Evolutionary conservation across 176 grass and related monocot genomes (phyloP).

Genomic region (Lolium multiflorum): DNA sequence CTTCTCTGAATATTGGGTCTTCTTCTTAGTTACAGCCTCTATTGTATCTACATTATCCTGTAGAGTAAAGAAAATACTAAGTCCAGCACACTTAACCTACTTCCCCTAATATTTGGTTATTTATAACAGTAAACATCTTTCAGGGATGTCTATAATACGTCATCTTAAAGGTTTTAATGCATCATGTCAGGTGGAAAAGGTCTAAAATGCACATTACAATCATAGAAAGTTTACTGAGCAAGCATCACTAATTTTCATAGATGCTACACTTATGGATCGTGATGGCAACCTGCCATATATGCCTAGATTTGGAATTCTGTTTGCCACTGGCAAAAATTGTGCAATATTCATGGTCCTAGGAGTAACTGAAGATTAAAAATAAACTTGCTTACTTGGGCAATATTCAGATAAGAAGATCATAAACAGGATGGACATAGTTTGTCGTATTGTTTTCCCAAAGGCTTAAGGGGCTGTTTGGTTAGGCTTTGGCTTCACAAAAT

Average conservation of each 20-base stretch:
- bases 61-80: neutral
- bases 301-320: neutral
- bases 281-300: neutral
- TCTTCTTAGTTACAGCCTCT: neutral
- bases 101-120: neutral
- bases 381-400: no score
- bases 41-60: constrained; percentile 1
- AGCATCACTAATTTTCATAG: neutral
- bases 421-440: no score
- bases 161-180: no score
- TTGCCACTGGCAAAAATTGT: neutral
- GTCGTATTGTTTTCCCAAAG: no score
- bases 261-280: neutral
- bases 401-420: no score
- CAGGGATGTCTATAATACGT: neutral
- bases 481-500: no score
- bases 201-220: neutral
- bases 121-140: neutral
- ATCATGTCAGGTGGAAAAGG: neutral
- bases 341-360: no score
- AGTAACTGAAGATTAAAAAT: neutral
- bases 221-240: neutral
- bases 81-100: neutral
- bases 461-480: no score
- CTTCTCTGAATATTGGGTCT: neutral